Percentiles rank a stretch among this genome's conserved stretches.
phyloP scores from a whole-genome alignment of 768 basidiomycete genomes.

The Gymnopilus dilepis region DNA sequence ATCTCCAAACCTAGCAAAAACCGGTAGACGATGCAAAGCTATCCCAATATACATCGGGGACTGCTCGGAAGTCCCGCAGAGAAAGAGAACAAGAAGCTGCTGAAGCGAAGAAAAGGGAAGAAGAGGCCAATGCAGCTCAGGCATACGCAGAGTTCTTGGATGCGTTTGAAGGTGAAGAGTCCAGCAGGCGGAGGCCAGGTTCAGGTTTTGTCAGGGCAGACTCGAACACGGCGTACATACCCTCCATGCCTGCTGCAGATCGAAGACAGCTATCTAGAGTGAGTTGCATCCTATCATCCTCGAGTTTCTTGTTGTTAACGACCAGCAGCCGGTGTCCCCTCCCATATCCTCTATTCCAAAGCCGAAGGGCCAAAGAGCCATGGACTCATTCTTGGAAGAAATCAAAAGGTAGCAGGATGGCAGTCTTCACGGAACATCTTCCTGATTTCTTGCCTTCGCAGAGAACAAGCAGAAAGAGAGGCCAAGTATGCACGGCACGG shows the following conservation, averaged over 20 bases:
- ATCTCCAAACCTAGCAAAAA: conserved; percentile 73
- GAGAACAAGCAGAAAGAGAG: conserved; percentile 93
- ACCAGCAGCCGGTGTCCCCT: conserved; percentile 61
- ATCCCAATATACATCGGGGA: conserved; percentile 86
- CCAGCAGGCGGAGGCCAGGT: conserved; percentile 50
- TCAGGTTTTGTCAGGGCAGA: conserved; percentile 69
- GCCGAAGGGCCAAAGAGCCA: conserved; percentile 93
- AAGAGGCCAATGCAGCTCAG: conserved; percentile 78
- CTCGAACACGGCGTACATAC: conserved; percentile 53
- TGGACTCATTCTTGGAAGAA: conserved; percentile 96
- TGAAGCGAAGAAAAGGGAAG: conserved; percentile 85
- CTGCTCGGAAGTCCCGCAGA: conserved; percentile 83
- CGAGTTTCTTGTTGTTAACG: background rate
- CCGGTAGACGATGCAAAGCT: conserved; percentile 85
- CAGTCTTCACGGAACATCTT: no score
- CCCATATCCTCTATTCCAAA: conserved; percentile 55
- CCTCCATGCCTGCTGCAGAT: conserved; percentile 31
- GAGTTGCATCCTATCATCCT: background rate
- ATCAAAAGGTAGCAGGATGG: conserved; percentile 86
- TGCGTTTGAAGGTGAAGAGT: conserved; percentile 78
- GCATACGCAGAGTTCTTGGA: conserved; percentile 87
- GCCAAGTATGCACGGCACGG: conserved; percentile 78
- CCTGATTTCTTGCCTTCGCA: no score
- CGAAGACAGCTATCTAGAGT: conserved; percentile 22
- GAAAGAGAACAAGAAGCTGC: conserved; percentile 95